Base-by-base conservation (phyloP, 2,329 filamentous ascomycete species). In the Diaporthe sp. region DNA sequence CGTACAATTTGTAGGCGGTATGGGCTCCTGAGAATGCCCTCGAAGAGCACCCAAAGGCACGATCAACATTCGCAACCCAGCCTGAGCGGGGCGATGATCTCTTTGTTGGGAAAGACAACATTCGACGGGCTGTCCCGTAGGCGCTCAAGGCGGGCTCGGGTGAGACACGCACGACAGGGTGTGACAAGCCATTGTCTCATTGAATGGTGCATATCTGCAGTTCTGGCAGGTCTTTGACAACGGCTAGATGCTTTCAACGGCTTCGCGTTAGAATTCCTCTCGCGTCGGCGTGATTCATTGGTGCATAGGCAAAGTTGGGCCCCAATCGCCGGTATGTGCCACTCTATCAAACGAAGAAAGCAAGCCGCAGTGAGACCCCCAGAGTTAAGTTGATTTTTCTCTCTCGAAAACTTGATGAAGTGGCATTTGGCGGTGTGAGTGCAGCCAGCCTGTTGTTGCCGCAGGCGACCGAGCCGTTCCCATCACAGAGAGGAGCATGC, bases 371-470 rank as follows among this genome's bases (percentile, higher is more conserved):
- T 28, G 65, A 42, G 65, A 67, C 17, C 34, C n/a, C 12, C 34
- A 22, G 34, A 28, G 49, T 55, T 53, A n/a, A 39, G 31, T 28
- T 69, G 65, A 37, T n/a, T 31, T 46, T 55, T 19, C n/a, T 39
- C 5, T 17, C 58, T 34, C 19, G 7, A 25, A 12, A 44, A 22
- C 10, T 55, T 39, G 17, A 28, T 59, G 25, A 22, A 42, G 25
- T n/a, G 34, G 55, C 49, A 62, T 82, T 80, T 42, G 81, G 74
- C 22, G 81, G 79, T 59, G 81, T 80, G 28, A 81, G 81, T 28
- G 83, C 82, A 39, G 78, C 77, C 19, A 83, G 79, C 44, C 78
- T 79, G 75, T 81, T 79, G 19, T 74, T 78, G 42, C 78, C 75
- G 55, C 78, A 78, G 73, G 78, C 77, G 25, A 82, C 82, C 46